A percentile compares a stretch with the other conserved stretches of the same genome.
These are phyloP conservation scores for Sugiyamaella novakii DNA, from an alignment of 1,139 yeast species.

Conservation along the genomic window DNA sequence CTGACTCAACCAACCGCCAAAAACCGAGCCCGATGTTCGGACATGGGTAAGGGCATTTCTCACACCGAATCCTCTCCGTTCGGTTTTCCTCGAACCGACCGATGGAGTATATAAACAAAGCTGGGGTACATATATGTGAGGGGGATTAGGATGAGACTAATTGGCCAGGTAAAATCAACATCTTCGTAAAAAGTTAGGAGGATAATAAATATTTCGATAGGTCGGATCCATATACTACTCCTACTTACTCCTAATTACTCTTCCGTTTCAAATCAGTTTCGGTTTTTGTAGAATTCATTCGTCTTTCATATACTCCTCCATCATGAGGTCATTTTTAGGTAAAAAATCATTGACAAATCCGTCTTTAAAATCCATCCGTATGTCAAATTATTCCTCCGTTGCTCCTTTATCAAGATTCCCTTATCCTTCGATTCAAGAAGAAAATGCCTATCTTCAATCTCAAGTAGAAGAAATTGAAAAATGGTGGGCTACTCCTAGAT, in stretches of 20 bases:
- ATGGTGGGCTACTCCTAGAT: constrained; percentile 59
- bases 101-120: neutral
- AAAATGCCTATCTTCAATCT: constrained; percentile 37
- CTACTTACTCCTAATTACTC: neutral
- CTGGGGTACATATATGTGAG: neutral
- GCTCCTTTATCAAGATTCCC: constrained; percentile 44
- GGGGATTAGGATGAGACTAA: no score
- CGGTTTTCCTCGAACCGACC: no score
- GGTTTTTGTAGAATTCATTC: neutral
- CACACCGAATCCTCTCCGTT: no score
- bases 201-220: neutral
- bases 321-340: constrained; percentile 13
- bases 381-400: constrained; percentile 19
- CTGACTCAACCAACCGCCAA: neutral
- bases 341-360: constrained; percentile 4
- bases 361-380: constrained; percentile 1
- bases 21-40: neutral
- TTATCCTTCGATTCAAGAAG: constrained; percentile 43
- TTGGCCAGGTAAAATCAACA: no score
- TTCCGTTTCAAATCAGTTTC: no score
- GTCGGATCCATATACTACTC: no score
- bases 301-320: neutral
- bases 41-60: neutral
- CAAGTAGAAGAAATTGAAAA: constrained; percentile 45
- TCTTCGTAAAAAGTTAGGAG: neutral